Percentiles rank a stretch among this genome's conserved stretches.
Conservation (phyloP, 371 early-diverging fungal genomes). For the Actinomortierella ambigua region DNA sequence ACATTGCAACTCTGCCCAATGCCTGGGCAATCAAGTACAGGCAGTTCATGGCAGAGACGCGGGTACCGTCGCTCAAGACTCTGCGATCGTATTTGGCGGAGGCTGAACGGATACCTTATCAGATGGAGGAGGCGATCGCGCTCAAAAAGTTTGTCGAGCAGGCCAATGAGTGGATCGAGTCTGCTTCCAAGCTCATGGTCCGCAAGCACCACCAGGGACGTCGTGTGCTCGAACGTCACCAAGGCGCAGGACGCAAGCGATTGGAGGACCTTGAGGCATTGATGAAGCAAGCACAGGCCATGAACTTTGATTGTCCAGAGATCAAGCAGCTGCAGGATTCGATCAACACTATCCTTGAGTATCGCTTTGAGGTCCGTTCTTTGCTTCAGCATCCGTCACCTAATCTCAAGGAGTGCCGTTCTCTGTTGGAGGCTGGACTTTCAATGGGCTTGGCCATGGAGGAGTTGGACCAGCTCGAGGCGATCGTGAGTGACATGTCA, state of each 20-base stretch:
- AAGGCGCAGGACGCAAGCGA: constrained; percentile 35
- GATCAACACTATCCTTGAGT: constrained; percentile 40
- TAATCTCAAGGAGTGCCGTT: constrained; percentile 34
- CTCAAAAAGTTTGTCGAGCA: constrained; percentile 53
- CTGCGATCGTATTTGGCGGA: constrained; percentile 55
- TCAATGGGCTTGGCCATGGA: constrained; percentile 40
- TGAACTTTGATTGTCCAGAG: constrained; percentile 59
- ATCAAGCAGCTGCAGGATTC: constrained; percentile 49
- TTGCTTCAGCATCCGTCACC: constrained; percentile 33
- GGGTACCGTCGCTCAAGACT: constrained; percentile 56
- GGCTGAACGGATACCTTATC: constrained; percentile 55
- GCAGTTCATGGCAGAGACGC: constrained; percentile 47
- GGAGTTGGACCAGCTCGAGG: constrained; percentile 42
- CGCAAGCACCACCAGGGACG: constrained; percentile 49
- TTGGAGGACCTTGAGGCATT: constrained; percentile 47
- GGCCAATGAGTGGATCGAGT: constrained; percentile 56
- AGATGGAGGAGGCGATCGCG: constrained; percentile 50
- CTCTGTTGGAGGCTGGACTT: constrained; percentile 38
- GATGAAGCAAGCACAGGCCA: constrained; percentile 43
- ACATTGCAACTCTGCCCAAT: constrained; percentile 33
- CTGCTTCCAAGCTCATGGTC: constrained; percentile 48
- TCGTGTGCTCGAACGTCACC: constrained; percentile 29
- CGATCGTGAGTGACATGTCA: constrained; percentile 33
- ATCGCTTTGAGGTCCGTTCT: constrained; percentile 22
- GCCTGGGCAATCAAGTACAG: constrained; percentile 52